Percentiles rank a stretch among this genome's conserved stretches.
These are phyloP conservation scores for Gloeostereum incarnatum DNA, from an alignment of 768 basidiomycete species.

Conservation along the genomic window DNA sequence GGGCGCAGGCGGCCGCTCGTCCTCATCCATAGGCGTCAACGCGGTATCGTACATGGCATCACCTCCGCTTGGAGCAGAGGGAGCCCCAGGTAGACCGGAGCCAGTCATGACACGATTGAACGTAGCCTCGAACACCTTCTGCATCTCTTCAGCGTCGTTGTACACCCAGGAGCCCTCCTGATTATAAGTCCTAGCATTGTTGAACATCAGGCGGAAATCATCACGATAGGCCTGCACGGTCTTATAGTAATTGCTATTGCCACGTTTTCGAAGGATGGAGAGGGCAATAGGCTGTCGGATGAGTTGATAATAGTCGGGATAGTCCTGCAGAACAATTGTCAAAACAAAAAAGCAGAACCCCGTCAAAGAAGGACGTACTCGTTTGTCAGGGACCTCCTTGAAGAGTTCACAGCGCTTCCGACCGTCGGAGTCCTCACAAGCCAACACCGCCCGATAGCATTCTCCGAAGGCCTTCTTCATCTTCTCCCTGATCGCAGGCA, in stretches of 20 bases:
- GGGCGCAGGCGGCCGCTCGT: conserved; percentile 52
- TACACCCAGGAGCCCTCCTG: conserved; percentile 95
- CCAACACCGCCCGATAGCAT: conserved; percentile 64
- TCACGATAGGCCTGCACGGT: conserved; percentile 59
- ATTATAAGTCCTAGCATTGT: conserved; percentile 90
- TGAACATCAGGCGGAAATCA: conserved; percentile 89
- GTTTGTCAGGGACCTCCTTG: conserved; percentile 75
- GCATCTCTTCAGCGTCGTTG: conserved; percentile 89
- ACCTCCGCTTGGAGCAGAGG: conserved; percentile 19
- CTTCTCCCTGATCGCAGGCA: conserved; percentile 52
- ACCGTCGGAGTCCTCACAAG: conserved; percentile 62
- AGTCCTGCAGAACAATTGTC: conserved; percentile 41
- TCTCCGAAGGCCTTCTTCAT: conserved; percentile 83
- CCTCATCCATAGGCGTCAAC: conserved; percentile 76
- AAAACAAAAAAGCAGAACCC: conserved; percentile 1
- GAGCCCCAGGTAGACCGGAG: conserved; percentile 69
- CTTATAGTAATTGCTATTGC: conserved; percentile 61
- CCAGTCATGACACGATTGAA: conserved; percentile 58
- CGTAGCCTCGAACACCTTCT: conserved; percentile 72
- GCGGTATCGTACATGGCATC: conserved; percentile 54
- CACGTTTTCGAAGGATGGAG: conserved; percentile 75
- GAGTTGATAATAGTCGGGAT: conserved; percentile 88
- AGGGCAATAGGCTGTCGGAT: conserved; percentile 86
- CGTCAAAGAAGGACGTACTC: conserved; percentile 30
- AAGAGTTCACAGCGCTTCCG: conserved; percentile 83